Base-by-base conservation (phyloP, 257 asterid species). In the Solanum infundibuliforme region DNA sequence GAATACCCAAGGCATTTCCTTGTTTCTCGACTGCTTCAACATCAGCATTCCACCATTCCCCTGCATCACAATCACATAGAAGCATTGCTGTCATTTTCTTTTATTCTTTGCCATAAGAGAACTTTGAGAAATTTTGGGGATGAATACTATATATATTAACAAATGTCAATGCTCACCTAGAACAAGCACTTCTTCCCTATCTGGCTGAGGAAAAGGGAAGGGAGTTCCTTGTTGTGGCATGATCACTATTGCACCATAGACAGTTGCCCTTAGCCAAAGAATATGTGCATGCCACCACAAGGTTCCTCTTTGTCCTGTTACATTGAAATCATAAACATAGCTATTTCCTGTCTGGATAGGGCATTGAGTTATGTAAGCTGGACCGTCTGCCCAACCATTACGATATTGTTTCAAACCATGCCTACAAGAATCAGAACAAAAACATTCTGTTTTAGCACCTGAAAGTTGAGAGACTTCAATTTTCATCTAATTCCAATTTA, bases 221-320 rank as follows among this genome's bases (percentile, higher is more conserved):
- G 92, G 95, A 31, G 92, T 89, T 48, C 93, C 93, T 86, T 88
- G 92, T 87, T 90, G 83, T 14, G 95, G 94, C 90, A 90, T 20
- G 32, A 92, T 91, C 5, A 92, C 94, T 39, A 93, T 89, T 71
- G 95, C 94, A 73, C 95, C 96, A 90, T 93, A 91, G 13, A 94
- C 93, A 0, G 95, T 94, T 21, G 95, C 95, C 73, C 97, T 90
- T 10, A 94, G 95, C 95, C 97, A 94, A 55, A 92, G 89, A 87
- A 93, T 93, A 84, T 94, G 97, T 71, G 97, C 97, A 88, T 94
- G 97, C 95, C 97, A 94, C 95, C 95, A 93, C 8, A 94, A 65
- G 55, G 97, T 94, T 12, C 97, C 97, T 90, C 94, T 89, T 87
- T 94, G 97, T 41, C 93, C 95, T 32, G 95, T 93, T 35, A 94